phyloP scores from a whole-genome alignment of 305 asterid species.

The Fraxinus latifolia region DNA sequence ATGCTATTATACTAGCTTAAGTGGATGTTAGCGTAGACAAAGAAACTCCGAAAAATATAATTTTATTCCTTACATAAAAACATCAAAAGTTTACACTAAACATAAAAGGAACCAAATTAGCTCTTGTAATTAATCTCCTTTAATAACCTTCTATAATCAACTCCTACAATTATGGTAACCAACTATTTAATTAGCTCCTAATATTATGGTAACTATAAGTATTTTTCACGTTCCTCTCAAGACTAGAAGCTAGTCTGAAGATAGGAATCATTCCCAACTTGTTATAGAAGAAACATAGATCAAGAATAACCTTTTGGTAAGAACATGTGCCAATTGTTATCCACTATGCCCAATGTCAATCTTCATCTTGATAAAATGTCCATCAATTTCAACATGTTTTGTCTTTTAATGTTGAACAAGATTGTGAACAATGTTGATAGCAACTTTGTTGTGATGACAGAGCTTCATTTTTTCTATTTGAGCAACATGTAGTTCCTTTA shows the following conservation, averaged over 20 bases:
- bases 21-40: constrained; percentile 9
- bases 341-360: neutral
- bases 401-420: neutral
- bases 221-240: neutral
- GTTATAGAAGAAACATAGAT: neutral
- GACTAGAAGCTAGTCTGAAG: neutral
- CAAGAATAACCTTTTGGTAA: neutral
- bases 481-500: neutral
- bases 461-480: neutral
- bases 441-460: neutral
- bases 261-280: neutral
- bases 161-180: neutral
- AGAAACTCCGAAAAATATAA: constrained; percentile 16
- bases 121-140: neutral
- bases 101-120: neutral
- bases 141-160: neutral
- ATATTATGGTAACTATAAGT: neutral
- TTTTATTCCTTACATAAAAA: neutral
- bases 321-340: neutral
- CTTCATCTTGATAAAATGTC: neutral
- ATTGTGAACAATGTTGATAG: neutral
- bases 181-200: neutral
- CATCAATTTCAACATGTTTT: neutral
- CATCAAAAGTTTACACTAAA: neutral
- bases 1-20: constrained; percentile 10